Percentiles rank a stretch among this genome's conserved stretches.
Evolutionary conservation across 352 stramenopile genomes (phyloP).

Genomic region (Phytophthora fragariae): DNA sequence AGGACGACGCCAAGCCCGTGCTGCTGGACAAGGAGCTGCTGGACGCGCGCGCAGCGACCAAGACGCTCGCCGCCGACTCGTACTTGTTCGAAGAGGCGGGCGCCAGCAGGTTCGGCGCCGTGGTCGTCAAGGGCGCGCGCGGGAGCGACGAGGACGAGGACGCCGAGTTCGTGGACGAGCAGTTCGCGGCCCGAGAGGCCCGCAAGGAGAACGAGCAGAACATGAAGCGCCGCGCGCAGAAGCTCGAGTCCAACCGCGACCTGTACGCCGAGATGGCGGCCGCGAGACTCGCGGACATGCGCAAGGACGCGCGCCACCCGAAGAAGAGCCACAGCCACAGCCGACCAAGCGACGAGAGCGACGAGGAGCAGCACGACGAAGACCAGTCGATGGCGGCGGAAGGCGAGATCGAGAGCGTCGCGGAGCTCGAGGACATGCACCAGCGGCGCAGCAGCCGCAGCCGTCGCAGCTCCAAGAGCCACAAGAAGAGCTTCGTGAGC

Average conservation of each 20-base stretch:
- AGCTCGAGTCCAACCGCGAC: slow-evolving; percentile 79
- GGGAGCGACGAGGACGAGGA: slow-evolving; percentile 37
- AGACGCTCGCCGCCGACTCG: slow-evolving; percentile 53
- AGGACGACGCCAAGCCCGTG: slow-evolving; percentile 44
- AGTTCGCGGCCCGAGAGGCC: slow-evolving; percentile 48
- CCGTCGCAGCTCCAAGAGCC: slow-evolving; percentile 30
- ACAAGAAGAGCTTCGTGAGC: slow-evolving; percentile 42
- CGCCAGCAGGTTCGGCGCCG: slow-evolving; percentile 57
- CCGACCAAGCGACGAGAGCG: slow-evolving; percentile 33
- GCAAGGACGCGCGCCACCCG: slow-evolving; percentile 69
- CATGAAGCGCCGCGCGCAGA: slow-evolving; percentile 58
- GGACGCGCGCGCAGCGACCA: slow-evolving; percentile 30
- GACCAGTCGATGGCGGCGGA: slow-evolving; percentile 35
- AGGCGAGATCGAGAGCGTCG: slow-evolving; percentile 13
- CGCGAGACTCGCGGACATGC: slow-evolving; percentile 61
- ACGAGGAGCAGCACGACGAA: slow-evolving; percentile 36
- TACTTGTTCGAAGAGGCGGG: slow-evolving; percentile 71
- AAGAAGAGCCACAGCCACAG: slow-evolving; percentile 38
- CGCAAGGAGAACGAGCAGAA: slow-evolving; percentile 67
- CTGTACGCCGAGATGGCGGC: slow-evolving; percentile 79
- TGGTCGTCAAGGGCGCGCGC: slow-evolving; percentile 46
- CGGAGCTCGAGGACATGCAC: slow-evolving; percentile 25
- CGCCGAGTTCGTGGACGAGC: slow-evolving; percentile 63
- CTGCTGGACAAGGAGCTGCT: slow-evolving; percentile 72
- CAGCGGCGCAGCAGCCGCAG: slow-evolving; percentile 36